Base-by-base conservation (phyloP, 2,329 filamentous ascomycete genomes). In the Colletotrichum godetiae region DNA sequence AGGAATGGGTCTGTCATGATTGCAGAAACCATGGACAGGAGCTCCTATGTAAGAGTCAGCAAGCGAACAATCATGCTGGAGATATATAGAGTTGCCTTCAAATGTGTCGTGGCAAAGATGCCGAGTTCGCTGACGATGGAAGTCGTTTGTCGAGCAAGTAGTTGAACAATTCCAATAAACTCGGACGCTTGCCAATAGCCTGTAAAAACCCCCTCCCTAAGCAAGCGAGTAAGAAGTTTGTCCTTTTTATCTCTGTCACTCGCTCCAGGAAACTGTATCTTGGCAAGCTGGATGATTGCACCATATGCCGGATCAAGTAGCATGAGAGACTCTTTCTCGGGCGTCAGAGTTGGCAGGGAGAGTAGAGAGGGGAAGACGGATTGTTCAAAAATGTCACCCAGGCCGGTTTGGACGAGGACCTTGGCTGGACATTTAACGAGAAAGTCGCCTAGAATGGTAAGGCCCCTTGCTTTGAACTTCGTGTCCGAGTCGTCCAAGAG, bases 291-390 rank as follows among this genome's bases (percentile, higher is more conserved):
- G 22, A 93, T 82, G 3, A 97, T 85, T 2, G 92, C 91, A 8
- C 88, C 86, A 76, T 95, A 97, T 0, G 93, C 91, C 7, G 87
- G 86, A 6, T 81, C 78, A 1, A 98, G 87, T 3, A 98, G 83
- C 1, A 79, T 78, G 2, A 93, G 79, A 4, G 93, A 93, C 68
- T 97, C 93, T 0, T 87, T 80, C 78, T 94, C 92, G 0, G 93
- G 91, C 0, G 94, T 98, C 55, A 97, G 84, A 13, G 88, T 90
- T 0, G 96, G 95, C 6, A 98, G 86, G 77, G 91, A 94, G 8
- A 92, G 87, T n/a, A 98, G 87, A 46, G 92, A 91, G 0, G 94
- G 93, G 75, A 92, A 88, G 2, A 94, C 82, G 3, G 92, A 89
- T 24, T 94, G 89, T 77, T 92, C 88, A 74, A 96, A 92, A 31